Evolutionary conservation across 164 flowering plant genomes (phyloP).

Genomic region (Umbilicus rupestris): DNA sequence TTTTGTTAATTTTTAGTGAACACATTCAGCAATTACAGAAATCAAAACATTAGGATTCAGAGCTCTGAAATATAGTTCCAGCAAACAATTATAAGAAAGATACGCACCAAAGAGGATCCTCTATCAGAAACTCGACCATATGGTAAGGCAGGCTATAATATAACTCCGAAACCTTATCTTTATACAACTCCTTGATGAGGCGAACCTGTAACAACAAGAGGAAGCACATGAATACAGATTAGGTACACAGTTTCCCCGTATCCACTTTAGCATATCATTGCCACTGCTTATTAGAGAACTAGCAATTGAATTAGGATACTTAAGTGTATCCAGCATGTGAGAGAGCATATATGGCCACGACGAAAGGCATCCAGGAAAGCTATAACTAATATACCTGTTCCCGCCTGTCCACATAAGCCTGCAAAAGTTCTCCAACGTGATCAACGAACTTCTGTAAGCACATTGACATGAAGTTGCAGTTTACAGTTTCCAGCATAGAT

Average conservation of each 20-base stretch:
- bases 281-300: background rate
- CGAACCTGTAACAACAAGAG: conserved; percentile 49
- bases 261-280: background rate
- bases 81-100: conserved; percentile 3
- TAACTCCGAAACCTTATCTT: conserved; percentile 71
- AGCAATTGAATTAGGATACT: background rate
- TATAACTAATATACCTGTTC: conserved; percentile 64
- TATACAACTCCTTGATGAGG: conserved; percentile 82
- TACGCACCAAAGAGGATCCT: conserved; percentile 66
- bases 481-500: background rate
- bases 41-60: background rate
- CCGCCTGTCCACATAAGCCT: conserved; percentile 87
- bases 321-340: background rate
- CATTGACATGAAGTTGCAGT: conserved; percentile 4
- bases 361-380: background rate
- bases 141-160: conserved; percentile 84
- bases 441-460: conserved; percentile 86
- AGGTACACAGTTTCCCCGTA: background rate
- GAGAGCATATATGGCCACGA: background rate
- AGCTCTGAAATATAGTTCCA: background rate
- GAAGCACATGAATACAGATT: background rate
- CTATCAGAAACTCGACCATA: conserved; percentile 68
- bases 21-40: background rate
- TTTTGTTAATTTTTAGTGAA: background rate
- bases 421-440: conserved; percentile 80